Percentiles rank a stretch among this genome's conserved stretches.
These are phyloP conservation scores for Venturiaceae sp. DNA, from an alignment of 2,329 filamentous ascomycete genomes.

Conservation along the genomic window DNA sequence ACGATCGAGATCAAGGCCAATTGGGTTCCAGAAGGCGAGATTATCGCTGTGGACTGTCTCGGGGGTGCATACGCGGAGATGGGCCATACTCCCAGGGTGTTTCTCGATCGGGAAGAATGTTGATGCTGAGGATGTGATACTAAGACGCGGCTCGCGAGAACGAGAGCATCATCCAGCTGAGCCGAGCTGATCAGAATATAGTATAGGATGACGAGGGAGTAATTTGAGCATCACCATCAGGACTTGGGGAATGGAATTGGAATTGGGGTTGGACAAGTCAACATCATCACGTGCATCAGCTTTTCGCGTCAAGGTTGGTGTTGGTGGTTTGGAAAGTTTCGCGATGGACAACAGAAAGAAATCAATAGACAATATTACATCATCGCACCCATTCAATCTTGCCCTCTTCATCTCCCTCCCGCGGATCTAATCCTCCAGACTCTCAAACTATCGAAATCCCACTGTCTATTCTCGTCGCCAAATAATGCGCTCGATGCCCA, in stretches of 20 bases:
- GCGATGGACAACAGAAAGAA: too few relatives aligned
- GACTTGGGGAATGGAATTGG: too few relatives aligned
- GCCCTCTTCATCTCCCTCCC: not conserved
- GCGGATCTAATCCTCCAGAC: not conserved
- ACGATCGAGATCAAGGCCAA: not conserved
- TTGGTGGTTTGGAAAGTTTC: too few relatives aligned
- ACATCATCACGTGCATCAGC: too few relatives aligned
- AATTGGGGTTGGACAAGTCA: too few relatives aligned
- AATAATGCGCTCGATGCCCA: not conserved
- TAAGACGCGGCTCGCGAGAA: not conserved
- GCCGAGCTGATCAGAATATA: not conserved
- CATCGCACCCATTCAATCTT: too few relatives aligned
- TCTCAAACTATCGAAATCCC: not conserved
- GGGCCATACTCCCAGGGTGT: not conserved
- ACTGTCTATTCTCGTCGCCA: too few relatives aligned
- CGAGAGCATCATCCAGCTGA: not conserved
- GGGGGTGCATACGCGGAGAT: not conserved
- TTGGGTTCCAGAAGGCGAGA: not conserved
- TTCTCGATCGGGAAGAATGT: not conserved
- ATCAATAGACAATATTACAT: too few relatives aligned
- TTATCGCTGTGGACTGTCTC: not conserved
- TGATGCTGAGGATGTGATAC: not conserved
- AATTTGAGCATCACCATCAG: too few relatives aligned
- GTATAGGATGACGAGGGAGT: too few relatives aligned
- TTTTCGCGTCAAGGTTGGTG: too few relatives aligned